Conservation (phyloP, 2,329 filamentous ascomycete genomes). For the Paecilomyces variotii region DNA sequence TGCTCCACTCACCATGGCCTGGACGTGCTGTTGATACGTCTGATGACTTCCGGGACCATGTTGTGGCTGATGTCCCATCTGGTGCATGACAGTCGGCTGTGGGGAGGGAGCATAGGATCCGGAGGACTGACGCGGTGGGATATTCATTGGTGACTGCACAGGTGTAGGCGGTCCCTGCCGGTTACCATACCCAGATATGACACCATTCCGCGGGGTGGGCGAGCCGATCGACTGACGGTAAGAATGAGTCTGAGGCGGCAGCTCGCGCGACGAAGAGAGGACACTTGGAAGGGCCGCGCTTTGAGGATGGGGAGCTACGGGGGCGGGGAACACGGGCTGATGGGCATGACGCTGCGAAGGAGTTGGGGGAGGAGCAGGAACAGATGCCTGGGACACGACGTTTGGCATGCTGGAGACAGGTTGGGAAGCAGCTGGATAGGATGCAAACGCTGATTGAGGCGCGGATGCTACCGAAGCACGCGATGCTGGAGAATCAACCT, state of each 20-base stretch:
- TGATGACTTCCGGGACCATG: constrained; percentile 14
- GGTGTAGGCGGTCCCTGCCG: constrained; percentile 24
- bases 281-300: constrained; percentile 7
- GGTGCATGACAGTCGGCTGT: constrained; percentile 14
- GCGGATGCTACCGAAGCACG: constrained; percentile 15
- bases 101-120: constrained; percentile 19
- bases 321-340: constrained; percentile 19
- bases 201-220: constrained; percentile 22
- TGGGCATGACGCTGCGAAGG: constrained; percentile 23
- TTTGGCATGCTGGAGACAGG: constrained; percentile 15
- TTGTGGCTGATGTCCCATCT: constrained; percentile 12
- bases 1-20: constrained; percentile 29
- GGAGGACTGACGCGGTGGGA: constrained; percentile 20
- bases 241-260: constrained; percentile 15
- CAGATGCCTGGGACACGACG: constrained; percentile 25
- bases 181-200: constrained; percentile 19
- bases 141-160: constrained; percentile 20
- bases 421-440: constrained; percentile 20
- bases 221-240: constrained; percentile 18
- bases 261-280: constrained; percentile 21
- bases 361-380: constrained; percentile 24
- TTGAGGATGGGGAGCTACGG: constrained; percentile 15
- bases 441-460: constrained; percentile 21
- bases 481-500: constrained; percentile 13
- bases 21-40: constrained; percentile 30